phyloP scores from a whole-genome alignment of 2,329 filamentous ascomycete species.

The Colletotrichum euphorbiae region DNA sequence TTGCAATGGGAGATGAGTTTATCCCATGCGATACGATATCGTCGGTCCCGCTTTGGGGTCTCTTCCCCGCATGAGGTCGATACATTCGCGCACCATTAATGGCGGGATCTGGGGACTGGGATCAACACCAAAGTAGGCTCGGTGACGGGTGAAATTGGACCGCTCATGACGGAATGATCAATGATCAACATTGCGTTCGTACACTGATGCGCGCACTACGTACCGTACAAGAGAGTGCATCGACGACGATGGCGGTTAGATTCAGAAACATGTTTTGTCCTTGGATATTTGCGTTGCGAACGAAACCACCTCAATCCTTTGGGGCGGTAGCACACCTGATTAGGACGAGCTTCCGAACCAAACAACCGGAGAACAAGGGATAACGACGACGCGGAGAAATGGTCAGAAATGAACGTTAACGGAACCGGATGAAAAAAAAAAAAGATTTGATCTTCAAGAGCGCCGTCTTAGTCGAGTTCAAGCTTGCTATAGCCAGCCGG shows the following conservation, averaged over 20 bases:
- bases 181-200: constrained; percentile 25
- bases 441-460: not conserved
- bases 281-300: not conserved
- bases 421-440: no score
- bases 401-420: no score
- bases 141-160: constrained; percentile 16
- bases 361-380: not conserved
- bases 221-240: not conserved
- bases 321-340: not conserved
- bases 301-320: constrained; percentile 1
- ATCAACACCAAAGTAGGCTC: not conserved
- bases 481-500: not conserved
- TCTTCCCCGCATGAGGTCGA: constrained; percentile 23
- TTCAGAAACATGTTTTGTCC: no score
- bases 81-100: constrained; percentile 3
- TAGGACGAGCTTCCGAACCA: not conserved
- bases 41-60: constrained; percentile 14
- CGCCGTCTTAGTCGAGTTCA: not conserved
- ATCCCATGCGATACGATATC: constrained; percentile 34
- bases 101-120: constrained; percentile 16
- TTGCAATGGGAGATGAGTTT: constrained; percentile 25
- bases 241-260: no score
- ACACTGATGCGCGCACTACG: not conserved
- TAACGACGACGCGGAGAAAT: not conserved
- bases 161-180: constrained; percentile 7